A percentile compares a stretch with the other conserved stretches of the same genome.
Conservation (phyloP, 805 yeast species). For the Millerozyma acaciae region DNA sequence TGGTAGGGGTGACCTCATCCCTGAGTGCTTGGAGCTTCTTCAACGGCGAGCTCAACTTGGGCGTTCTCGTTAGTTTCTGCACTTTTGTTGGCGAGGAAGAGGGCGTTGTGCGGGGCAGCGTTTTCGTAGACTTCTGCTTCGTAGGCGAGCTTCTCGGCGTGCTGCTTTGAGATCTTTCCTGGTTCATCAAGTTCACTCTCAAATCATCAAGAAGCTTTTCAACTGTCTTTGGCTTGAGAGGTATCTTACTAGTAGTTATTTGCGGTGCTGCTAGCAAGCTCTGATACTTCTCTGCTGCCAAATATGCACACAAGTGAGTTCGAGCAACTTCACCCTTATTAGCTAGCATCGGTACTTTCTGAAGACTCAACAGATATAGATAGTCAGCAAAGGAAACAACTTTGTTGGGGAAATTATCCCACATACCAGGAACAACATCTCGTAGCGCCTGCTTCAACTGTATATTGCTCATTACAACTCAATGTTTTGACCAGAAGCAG, state of each 20-base stretch:
- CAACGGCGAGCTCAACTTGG: constrained; percentile 36
- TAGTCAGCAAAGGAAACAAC: constrained; percentile 40
- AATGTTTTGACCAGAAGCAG: constrained; percentile 1
- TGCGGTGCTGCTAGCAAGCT: constrained; percentile 42
- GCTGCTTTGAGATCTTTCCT: constrained; percentile 15
- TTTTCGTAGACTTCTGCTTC: constrained; percentile 21
- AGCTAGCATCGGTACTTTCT: constrained; percentile 45
- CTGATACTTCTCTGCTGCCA: constrained; percentile 51
- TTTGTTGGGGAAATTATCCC: constrained; percentile 41
- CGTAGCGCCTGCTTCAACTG: constrained; percentile 33
- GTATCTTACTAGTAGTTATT: constrained; percentile 51
- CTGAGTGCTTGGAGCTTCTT: constrained; percentile 28
- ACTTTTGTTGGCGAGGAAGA: constrained; percentile 10
- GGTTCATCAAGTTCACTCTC: constrained; percentile 33
- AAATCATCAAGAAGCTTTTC: constrained; percentile 44
- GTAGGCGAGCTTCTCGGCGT: constrained; percentile 19
- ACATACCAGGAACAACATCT: constrained; percentile 49
- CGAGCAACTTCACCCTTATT: constrained; percentile 61
- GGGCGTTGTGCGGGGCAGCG: constrained; percentile 10
- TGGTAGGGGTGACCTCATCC: constrained; percentile 8
- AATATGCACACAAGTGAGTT: constrained; percentile 61
- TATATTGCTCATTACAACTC: constrained; percentile 9
- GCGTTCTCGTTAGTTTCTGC: constrained; percentile 19
- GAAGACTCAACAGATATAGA: constrained; percentile 50
- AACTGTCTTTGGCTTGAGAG: constrained; percentile 49